Evolutionary conservation across 208 protist genomes (phyloP), one percentile per base, ranked within the genome.

Genomic region (Angomonas ambiguus): DNA sequence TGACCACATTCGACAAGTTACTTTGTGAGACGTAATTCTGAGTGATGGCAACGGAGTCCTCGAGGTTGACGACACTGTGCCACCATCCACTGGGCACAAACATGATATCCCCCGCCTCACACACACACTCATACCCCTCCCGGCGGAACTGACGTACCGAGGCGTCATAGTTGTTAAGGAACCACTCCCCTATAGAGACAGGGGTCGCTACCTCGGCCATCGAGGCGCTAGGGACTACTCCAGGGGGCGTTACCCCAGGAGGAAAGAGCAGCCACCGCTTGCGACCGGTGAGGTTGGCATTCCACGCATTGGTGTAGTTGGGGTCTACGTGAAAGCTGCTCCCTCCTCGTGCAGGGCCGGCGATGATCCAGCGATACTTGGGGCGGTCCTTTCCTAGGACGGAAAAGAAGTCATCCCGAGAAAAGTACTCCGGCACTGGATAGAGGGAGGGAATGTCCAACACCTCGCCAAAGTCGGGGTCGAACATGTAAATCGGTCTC

Each of bases 401-500:
- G n/a, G 73, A 74, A 66, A 94, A 94, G 66, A 92, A 91, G 72
- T 96, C 87, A 69, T 96, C 91, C 13, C 74, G 56, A 8, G 69
- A 77, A 78, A 92, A 96, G 69, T 92, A 74, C 34, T 70, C 70
- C 5, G 86, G 88, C 35, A 93, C 84, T n/a, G 85, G 86, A 72
- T 91, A 95, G 27, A 93, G 79, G 20, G 56, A 51, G 58, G 87
- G 84, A 5, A 65, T 53, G 61, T 82, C 66, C 51, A 92, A 79
- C 51, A 71, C 74, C 24, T 28, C 72, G 48, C 79, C 83, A 49
- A 93, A 96, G 67, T 96, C 84, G 10, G 85, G 73, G 71, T 96
- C 91, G 67, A 96, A 96, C 75, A 96, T 85, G 77, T 96, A 96
- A 62, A 92, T 92, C 10, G 88, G 88, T n/a, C 88, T 83, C 67